These are phyloP conservation scores for Cytidiella melzeri DNA, from an alignment of 768 basidiomycete species.

Conservation along the genomic window DNA sequence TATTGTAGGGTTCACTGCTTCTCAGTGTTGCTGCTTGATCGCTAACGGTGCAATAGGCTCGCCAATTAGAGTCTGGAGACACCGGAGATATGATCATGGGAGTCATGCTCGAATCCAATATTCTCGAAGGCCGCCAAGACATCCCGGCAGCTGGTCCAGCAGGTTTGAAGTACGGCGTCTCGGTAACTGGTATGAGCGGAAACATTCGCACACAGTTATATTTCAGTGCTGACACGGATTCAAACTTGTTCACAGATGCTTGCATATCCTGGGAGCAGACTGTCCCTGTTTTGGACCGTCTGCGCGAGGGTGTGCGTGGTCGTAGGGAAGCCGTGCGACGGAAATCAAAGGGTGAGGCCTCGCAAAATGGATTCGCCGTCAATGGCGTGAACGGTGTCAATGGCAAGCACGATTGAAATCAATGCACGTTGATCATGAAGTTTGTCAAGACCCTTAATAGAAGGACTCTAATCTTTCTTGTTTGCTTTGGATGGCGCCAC, in stretches of 20 bases:
- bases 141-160: conserved; percentile 67
- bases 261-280: conserved; percentile 84
- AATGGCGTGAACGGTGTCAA: conserved; percentile 17
- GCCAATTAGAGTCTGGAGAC: conserved; percentile 65
- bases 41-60: conserved; percentile 39
- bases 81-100: conserved; percentile 77
- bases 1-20: conserved; percentile 65
- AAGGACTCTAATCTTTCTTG: too few relatives aligned
- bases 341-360: conserved; percentile 20
- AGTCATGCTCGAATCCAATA: conserved; percentile 93
- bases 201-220: too few relatives aligned
- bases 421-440: not conserved
- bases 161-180: conserved; percentile 76
- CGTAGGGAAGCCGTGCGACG: conserved; percentile 49
- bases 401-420: conserved; percentile 6
- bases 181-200: conserved; percentile 78
- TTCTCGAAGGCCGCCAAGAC: conserved; percentile 83
- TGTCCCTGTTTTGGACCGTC: conserved; percentile 69
- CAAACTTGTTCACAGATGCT: too few relatives aligned
- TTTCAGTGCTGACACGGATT: too few relatives aligned
- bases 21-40: conserved; percentile 8
- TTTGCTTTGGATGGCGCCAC: too few relatives aligned
- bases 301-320: conserved; percentile 83
- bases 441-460: too few relatives aligned
- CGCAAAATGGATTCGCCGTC: not conserved